phyloP scores from a whole-genome alignment of 805 yeast genomes.

The Suhomyces sp. region DNA sequence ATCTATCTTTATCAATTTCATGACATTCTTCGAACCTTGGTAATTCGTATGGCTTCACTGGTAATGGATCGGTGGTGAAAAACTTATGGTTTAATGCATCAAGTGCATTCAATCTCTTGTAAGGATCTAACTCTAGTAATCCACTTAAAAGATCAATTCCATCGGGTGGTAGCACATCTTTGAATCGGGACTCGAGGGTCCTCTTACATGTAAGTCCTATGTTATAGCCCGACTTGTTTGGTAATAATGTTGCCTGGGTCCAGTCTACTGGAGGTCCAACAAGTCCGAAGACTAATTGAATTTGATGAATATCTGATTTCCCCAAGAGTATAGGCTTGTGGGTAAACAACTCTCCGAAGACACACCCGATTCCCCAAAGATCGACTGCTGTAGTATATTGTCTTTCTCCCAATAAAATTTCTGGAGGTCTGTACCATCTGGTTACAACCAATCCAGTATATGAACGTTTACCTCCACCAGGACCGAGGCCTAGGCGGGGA shows the following conservation, averaged over 20 bases:
- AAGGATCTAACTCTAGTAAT: conserved; percentile 69
- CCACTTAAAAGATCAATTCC: conserved; percentile 61
- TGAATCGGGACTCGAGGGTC: conserved; percentile 51
- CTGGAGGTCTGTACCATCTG: conserved; percentile 97
- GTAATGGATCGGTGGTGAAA: conserved; percentile 66
- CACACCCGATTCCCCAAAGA: conserved; percentile 97
- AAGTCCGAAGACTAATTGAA: conserved; percentile 72
- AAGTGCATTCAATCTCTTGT: conserved; percentile 70
- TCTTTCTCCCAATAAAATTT: conserved; percentile 80
- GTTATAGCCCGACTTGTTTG: conserved; percentile 49
- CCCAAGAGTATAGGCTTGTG: conserved; percentile 86
- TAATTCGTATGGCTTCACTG: conserved; percentile 52
- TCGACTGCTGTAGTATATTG: conserved; percentile 92
- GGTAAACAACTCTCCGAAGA: conserved; percentile 85
- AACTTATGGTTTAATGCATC: conserved; percentile 72
- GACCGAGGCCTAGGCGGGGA: conserved; percentile 54
- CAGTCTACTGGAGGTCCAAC: conserved; percentile 78
- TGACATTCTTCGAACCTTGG: conserved; percentile 83
- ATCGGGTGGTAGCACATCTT: conserved; percentile 35
- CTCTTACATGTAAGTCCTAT: conserved; percentile 47
- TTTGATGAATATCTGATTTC: conserved; percentile 82
- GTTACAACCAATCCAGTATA: conserved; percentile 81
- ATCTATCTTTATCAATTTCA: conserved; percentile 73
- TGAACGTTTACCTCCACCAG: conserved; percentile 54
- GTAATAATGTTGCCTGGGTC: conserved; percentile 61